These are phyloP conservation scores for Epipyxis sp. DNA, from an alignment of 108 stramenopile species.

Conservation along the genomic window DNA sequence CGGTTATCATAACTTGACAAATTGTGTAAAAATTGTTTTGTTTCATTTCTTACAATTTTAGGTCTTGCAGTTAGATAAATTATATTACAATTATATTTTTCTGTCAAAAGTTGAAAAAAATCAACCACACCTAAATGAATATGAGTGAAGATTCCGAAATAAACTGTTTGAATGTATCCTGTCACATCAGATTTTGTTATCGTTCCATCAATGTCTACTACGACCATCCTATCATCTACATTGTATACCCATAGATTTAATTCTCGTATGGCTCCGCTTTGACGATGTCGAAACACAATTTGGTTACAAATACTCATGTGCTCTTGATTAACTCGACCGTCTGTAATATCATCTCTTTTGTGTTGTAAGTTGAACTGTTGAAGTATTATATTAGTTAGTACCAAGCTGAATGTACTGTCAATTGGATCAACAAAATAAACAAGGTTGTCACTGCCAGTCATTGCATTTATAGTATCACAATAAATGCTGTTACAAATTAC, in stretches of 20 bases:
- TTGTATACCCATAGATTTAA: not conserved
- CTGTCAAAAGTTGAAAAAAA: not conserved
- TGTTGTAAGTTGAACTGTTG: too few relatives aligned
- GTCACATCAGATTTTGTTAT: conserved; percentile 24
- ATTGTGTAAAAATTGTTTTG: not conserved
- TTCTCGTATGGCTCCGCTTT: too few relatives aligned
- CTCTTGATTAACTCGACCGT: too few relatives aligned
- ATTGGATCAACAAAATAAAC: too few relatives aligned
- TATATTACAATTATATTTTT: not conserved
- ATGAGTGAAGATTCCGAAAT: conserved; percentile 22
- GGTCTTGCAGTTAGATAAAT: conserved; percentile 26
- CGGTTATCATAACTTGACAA: not conserved
- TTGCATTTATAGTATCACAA: too few relatives aligned
- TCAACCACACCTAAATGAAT: conserved; percentile 11
- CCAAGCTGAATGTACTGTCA: too few relatives aligned
- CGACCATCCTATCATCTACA: not conserved
- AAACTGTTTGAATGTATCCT: conserved; percentile 29
- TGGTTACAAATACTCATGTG: too few relatives aligned
- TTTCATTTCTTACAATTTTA: not conserved
- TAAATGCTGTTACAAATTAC: too few relatives aligned
- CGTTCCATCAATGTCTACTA: conserved; percentile 29
- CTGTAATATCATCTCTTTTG: too few relatives aligned
- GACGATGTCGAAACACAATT: too few relatives aligned
- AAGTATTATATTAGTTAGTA: too few relatives aligned
- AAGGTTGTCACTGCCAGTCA: too few relatives aligned